phyloP scores from a whole-genome alignment of 106 monocot species.

The Narthecium ossifragum region DNA sequence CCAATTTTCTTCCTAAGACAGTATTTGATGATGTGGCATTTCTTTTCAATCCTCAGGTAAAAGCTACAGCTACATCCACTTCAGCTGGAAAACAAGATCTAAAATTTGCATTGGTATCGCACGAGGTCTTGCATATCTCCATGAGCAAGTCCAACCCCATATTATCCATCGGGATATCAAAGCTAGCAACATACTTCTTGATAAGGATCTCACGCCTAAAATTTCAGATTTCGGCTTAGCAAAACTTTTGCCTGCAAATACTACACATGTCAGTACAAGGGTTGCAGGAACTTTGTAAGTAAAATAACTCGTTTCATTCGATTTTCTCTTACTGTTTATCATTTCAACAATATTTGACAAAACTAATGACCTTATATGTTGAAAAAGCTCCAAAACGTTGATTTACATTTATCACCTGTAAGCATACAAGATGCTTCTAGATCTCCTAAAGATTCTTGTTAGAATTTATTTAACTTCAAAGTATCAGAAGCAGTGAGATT shows the following conservation, averaged over 20 bases:
- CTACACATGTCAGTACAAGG: constrained; percentile 70
- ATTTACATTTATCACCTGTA: no score
- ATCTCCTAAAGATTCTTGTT: no score
- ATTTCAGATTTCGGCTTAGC: constrained; percentile 83
- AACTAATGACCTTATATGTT: no score
- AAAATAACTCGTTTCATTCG: no score
- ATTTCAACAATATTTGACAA: no score
- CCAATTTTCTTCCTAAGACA: neutral
- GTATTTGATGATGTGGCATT: neutral
- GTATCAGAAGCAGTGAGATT: no score
- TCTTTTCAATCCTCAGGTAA: constrained; percentile 26
- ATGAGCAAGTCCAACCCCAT: constrained; percentile 50
- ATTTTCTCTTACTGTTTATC: no score
- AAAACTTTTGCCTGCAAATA: constrained; percentile 55
- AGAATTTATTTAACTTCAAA: no score
- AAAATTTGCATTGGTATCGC: constrained; percentile 66
- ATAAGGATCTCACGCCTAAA: constrained; percentile 56
- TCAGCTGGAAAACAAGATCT: constrained; percentile 50
- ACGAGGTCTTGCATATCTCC: constrained; percentile 67
- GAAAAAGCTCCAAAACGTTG: no score
- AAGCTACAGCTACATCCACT: constrained; percentile 35
- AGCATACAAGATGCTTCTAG: no score
- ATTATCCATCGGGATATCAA: constrained; percentile 74
- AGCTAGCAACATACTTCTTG: constrained; percentile 76
- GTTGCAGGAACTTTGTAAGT: constrained; percentile 77